phyloP scores from a whole-genome alignment of 2,329 filamentous ascomycete species.

The Hypoxylon sp. region DNA sequence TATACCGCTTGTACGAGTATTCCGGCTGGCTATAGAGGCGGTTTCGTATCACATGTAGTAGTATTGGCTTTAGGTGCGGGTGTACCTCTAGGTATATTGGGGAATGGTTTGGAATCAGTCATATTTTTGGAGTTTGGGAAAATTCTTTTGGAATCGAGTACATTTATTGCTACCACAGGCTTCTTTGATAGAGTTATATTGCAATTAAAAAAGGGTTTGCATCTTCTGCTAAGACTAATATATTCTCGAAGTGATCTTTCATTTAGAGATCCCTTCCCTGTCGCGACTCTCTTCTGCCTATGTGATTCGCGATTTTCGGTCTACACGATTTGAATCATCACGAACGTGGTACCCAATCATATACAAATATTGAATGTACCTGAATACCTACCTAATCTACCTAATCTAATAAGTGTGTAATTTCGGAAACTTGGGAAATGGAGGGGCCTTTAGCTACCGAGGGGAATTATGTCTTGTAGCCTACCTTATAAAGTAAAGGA shows the following conservation, averaged over 20 bases:
- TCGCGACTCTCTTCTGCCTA: neutral
- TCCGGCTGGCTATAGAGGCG: neutral
- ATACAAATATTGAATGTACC: neutral
- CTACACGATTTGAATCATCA: conserved; percentile 1
- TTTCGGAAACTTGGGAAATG: no score
- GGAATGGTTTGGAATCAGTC: neutral
- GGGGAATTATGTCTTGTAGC: no score
- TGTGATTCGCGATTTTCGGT: no score
- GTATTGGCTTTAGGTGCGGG: neutral
- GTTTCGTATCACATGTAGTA: neutral
- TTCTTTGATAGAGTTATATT: no score
- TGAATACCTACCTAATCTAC: no score
- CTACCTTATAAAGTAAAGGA: no score
- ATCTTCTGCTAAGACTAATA: no score
- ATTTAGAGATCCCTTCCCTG: neutral
- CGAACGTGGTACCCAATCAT: conserved; percentile 29
- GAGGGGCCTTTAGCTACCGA: no score
- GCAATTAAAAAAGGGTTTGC: no score
- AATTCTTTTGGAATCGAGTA: neutral
- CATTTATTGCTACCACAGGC: neutral
- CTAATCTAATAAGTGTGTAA: no score
- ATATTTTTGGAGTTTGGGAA: neutral
- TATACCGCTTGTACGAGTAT: neutral
- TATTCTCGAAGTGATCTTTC: no score
- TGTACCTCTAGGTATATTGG: neutral